Conservation (phyloP, 495 filamentous ascomycete genomes). For the Letharia columbiana region DNA sequence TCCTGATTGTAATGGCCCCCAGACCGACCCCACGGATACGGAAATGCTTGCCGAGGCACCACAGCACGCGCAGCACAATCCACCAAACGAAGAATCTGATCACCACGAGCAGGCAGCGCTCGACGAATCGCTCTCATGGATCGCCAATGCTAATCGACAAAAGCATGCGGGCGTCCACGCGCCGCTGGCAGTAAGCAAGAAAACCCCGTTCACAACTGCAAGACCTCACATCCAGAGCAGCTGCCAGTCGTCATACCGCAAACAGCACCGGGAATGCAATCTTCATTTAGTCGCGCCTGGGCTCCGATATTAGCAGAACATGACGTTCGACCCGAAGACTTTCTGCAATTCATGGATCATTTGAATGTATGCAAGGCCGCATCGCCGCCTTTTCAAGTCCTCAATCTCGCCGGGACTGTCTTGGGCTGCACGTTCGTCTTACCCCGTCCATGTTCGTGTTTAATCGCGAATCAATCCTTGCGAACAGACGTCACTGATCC, state of each 20-base stretch:
- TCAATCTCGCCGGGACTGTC: background rate
- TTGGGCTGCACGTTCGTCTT: background rate
- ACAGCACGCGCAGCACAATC: background rate
- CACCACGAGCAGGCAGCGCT: background rate
- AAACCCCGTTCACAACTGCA: background rate
- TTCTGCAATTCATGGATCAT: background rate
- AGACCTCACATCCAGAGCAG: background rate
- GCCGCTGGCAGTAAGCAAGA: background rate
- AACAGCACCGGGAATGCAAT: background rate
- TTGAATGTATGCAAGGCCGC: background rate
- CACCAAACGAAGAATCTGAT: background rate
- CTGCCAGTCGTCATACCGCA: background rate
- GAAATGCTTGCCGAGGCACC: background rate
- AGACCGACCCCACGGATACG: background rate
- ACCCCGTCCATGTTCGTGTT: background rate
- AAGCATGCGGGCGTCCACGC: background rate
- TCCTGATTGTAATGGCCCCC: too few relatives aligned
- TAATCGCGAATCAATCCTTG: background rate
- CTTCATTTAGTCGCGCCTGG: background rate
- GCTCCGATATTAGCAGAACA: background rate
- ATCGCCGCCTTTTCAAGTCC: background rate
- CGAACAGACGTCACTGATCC: background rate
- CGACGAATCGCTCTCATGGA: background rate
- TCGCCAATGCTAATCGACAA: background rate
- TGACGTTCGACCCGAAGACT: background rate